These are phyloP conservation scores for Trametes sanguinea DNA, from an alignment of 768 basidiomycete species.

Conservation along the genomic window DNA sequence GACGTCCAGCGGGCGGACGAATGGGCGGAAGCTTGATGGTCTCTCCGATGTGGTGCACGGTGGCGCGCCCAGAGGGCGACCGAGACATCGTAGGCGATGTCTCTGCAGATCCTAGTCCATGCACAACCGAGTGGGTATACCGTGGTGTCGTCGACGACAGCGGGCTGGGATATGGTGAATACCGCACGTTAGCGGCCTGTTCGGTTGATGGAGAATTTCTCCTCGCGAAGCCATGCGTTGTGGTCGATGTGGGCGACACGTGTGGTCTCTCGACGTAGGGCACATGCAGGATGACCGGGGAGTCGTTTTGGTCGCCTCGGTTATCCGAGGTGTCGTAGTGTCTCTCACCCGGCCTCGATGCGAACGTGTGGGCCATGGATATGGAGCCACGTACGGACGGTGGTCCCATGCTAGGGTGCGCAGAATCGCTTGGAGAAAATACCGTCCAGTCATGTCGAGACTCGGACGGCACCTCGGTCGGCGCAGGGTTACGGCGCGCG, in stretches of 20 bases:
- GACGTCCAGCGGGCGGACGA: conserved; percentile 34
- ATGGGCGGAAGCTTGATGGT: conserved; percentile 45
- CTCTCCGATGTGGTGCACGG: conserved; percentile 29
- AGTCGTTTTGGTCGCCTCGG: conserved; percentile 20
- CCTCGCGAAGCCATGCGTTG: conserved; percentile 27
- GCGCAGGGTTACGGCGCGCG: conserved; percentile 51
- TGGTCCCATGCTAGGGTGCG: conserved; percentile 2
- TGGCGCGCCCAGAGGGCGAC: conserved; percentile 18
- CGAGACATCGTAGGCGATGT: conserved; percentile 40
- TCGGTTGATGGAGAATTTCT: conserved; percentile 36
- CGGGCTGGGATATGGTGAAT: conserved; percentile 47
- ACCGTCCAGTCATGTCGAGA: conserved; percentile 50
- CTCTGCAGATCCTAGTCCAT: conserved; percentile 35
- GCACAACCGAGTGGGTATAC: conserved; percentile 26
- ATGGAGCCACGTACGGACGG: conserved; percentile 23
- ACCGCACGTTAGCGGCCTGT: conserved; percentile 35
- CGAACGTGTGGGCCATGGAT: conserved; percentile 23
- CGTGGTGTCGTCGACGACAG: conserved; percentile 26
- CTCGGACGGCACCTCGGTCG: conserved; percentile 38
- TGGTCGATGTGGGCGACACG: conserved; percentile 19
- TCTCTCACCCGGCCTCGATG: conserved; percentile 3
- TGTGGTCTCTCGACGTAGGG: conserved; percentile 28
- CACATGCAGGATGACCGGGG: conserved; percentile 30
- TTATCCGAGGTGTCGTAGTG: not conserved
- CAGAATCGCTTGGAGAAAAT: conserved; percentile 37